Conservation (phyloP, 768 basidiomycete species). For the Dacryopinax primogenitus region DNA sequence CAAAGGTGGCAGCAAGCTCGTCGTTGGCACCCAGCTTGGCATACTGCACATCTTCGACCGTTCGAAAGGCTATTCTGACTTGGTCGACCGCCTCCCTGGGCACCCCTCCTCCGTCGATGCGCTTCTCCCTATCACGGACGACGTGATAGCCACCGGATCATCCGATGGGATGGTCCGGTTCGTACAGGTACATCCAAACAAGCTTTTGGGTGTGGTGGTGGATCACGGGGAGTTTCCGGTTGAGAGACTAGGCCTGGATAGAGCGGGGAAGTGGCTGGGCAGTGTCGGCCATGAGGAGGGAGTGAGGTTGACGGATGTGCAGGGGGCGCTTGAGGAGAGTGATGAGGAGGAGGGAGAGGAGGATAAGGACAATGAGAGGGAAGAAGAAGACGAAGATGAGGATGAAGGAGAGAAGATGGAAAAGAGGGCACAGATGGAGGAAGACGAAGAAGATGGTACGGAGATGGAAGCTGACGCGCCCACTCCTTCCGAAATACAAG, state of each 20-base stretch:
- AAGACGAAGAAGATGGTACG: conserved; percentile 20
- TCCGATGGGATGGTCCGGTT: conserved; percentile 84
- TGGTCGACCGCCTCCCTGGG: conserved; percentile 83
- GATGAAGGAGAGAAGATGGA: conserved; percentile 23
- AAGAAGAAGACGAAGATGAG: conserved; percentile 26
- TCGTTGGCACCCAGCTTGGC: conserved; percentile 82
- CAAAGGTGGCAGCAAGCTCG: conserved; percentile 67
- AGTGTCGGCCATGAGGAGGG: conserved; percentile 85
- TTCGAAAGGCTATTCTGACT: conserved; percentile 78
- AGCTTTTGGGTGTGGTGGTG: conserved; percentile 76
- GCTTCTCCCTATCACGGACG: conserved; percentile 50
- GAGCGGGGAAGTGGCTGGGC: conserved; percentile 67
- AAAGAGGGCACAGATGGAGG: conserved; percentile 21
- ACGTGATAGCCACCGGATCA: conserved; percentile 74
- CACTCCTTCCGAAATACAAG: conserved; percentile 20
- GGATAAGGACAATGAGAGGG: conserved; percentile 24
- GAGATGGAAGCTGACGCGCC: conserved; percentile 20
- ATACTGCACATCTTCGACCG: conserved; percentile 84
- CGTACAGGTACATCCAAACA: conserved; percentile 76
- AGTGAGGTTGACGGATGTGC: conserved; percentile 72
- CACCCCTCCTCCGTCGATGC: conserved; percentile 88
- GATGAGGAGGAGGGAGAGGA: conserved; percentile 30
- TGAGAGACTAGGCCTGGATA: conserved; percentile 65
- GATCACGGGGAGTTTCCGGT: conserved; percentile 89
- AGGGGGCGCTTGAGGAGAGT: conserved; percentile 54